A percentile compares a stretch with the other conserved stretches of the same genome.
phyloP scores from a whole-genome alignment of 305 asterid species.

The Fraxinus xanthoxyloides region DNA sequence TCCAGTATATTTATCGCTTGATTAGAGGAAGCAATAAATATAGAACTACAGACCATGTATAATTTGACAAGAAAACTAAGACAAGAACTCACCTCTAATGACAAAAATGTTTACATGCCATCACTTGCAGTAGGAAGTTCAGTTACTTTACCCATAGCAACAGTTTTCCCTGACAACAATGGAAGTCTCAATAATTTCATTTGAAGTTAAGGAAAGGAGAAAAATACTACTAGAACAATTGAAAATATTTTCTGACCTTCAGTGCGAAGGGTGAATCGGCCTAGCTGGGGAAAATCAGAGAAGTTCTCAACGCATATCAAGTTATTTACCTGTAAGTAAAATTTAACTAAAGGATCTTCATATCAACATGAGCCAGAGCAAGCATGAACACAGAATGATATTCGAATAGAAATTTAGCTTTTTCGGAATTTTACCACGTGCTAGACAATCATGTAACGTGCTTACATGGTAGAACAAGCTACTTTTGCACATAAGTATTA shows the following conservation, averaged over 20 bases:
- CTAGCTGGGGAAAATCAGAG: constrained; percentile 73
- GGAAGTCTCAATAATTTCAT: not conserved
- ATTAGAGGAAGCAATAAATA: not conserved
- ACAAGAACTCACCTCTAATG: constrained; percentile 27
- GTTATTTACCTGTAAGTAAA: constrained; percentile 59
- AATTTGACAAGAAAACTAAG: constrained; percentile 1
- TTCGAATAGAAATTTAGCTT: not conserved
- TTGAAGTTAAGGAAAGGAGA: constrained; percentile 4
- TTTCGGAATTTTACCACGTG: not conserved
- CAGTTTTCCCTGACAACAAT: constrained; percentile 65
- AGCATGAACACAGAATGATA: not conserved
- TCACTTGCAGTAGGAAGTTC: constrained; percentile 39
- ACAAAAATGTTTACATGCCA: constrained; percentile 32
- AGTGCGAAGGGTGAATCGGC: constrained; percentile 89
- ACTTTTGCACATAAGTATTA: not conserved
- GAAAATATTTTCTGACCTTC: constrained; percentile 56
- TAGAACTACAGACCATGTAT: not conserved
- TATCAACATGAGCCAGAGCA: not conserved
- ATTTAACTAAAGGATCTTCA: constrained; percentile 3
- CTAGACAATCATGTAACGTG: not conserved
- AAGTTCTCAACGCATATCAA: constrained; percentile 79
- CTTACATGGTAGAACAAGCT: not conserved
- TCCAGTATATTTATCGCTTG: not conserved
- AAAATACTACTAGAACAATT: not conserved
- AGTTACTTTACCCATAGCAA: constrained; percentile 87